phyloP scores from a whole-genome alignment of 139 green algal species.

The Gonium pectorale region DNA sequence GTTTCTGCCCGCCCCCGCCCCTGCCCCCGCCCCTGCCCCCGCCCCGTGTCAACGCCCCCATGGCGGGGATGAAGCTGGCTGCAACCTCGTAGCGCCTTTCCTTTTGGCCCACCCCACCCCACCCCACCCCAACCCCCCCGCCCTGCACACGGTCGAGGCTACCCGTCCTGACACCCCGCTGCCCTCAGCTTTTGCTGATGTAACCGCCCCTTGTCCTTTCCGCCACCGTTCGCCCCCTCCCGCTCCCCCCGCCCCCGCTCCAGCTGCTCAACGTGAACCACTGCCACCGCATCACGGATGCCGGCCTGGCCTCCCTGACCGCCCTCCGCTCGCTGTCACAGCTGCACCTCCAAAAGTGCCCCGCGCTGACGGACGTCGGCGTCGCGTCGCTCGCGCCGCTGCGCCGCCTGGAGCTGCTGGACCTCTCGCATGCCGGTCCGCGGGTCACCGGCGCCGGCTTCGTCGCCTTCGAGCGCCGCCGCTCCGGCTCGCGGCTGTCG shows the following conservation, averaged over 20 bases:
- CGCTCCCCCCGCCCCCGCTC: neutral
- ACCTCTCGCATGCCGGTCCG: constrained; percentile 25
- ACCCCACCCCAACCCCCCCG: too few relatives aligned
- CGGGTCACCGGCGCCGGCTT: constrained; percentile 35
- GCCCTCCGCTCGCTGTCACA: constrained; percentile 3
- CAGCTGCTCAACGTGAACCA: constrained; percentile 54
- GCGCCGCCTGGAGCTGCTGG: constrained; percentile 45
- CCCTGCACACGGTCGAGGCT: too few relatives aligned
- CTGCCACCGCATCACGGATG: constrained; percentile 42
- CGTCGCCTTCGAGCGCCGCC: neutral
- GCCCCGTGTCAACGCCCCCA: too few relatives aligned
- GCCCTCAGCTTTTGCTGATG: too few relatives aligned
- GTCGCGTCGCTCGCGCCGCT: constrained; percentile 47
- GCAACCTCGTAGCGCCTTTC: too few relatives aligned
- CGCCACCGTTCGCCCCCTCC: too few relatives aligned
- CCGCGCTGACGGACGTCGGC: constrained; percentile 42
- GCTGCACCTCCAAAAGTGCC: constrained; percentile 19
- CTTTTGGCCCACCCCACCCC: too few relatives aligned
- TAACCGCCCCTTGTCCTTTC: too few relatives aligned
- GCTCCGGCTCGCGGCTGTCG: constrained; percentile 35
- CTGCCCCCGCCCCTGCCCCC: neutral
- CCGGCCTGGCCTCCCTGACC: constrained; percentile 21
- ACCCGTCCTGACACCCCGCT: too few relatives aligned
- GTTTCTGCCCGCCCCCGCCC: too few relatives aligned
- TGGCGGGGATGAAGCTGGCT: too few relatives aligned